A percentile compares a stretch with the other conserved stretches of the same genome.
Conservation (phyloP, 106 monocot genomes). For the Platanthera zijinensis region DNA sequence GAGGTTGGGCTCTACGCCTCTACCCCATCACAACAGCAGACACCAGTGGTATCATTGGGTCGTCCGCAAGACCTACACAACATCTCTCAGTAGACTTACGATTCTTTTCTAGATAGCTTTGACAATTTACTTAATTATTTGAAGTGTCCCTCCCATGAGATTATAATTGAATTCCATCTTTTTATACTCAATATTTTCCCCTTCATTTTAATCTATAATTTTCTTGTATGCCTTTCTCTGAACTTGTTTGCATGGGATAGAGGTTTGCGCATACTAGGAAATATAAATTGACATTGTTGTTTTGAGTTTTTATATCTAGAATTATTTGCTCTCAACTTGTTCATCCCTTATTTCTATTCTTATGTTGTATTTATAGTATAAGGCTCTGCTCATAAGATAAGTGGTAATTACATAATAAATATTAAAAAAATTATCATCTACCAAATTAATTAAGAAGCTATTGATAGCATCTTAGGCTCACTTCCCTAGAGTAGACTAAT, state of each 20-base stretch:
- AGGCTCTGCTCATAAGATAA: no score
- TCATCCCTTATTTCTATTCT: no score
- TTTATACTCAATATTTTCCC: no score
- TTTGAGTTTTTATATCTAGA: neutral
- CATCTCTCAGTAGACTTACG: constrained; percentile 89
- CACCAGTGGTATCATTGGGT: constrained; percentile 79
- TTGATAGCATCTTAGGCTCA: no score
- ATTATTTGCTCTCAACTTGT: neutral
- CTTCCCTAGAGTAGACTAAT: no score
- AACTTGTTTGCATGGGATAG: neutral
- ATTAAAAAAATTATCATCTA: no score
- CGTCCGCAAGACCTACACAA: constrained; percentile 98
- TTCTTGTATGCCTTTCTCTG: neutral
- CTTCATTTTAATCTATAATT: neutral
- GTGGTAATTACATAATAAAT: no score
- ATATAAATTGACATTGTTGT: neutral
- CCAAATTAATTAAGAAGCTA: no score
- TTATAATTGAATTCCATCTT: neutral
- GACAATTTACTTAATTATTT: neutral
- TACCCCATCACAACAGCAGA: constrained; percentile 53
- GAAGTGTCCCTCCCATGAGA: neutral
- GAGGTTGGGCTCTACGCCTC: constrained; percentile 40
- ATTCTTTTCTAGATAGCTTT: constrained; percentile 75
- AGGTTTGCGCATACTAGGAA: neutral
- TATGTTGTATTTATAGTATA: no score